Percentiles rank a stretch among this genome's conserved stretches.
phyloP scores from a whole-genome alignment of 2,329 filamentous ascomycete species.

The Aspergillus nomiae region DNA sequence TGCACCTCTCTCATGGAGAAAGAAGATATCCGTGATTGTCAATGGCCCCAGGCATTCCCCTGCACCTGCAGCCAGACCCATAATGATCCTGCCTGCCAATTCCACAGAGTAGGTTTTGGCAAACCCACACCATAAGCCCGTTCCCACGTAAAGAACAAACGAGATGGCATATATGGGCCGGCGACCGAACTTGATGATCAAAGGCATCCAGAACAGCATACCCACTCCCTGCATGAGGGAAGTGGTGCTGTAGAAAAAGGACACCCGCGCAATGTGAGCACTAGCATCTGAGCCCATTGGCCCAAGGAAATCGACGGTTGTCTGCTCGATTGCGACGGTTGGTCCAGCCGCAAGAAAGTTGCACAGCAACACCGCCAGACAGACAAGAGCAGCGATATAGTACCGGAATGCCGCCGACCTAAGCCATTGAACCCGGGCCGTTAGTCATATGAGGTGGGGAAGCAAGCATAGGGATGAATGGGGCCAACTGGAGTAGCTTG shows the following conservation, averaged over 20 bases:
- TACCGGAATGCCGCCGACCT: not conserved
- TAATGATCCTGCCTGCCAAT: slow-evolving; percentile 24
- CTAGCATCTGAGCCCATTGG: slow-evolving; percentile 18
- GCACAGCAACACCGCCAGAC: slow-evolving; percentile 55
- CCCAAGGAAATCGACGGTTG: slow-evolving; percentile 52
- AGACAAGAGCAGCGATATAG: not conserved
- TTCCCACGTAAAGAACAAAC: slow-evolving; percentile 33
- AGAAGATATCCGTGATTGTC: slow-evolving; percentile 50
- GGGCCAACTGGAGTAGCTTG: not conserved
- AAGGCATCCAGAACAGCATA: slow-evolving; percentile 41
- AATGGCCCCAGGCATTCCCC: slow-evolving; percentile 53
- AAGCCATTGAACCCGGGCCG: not conserved
- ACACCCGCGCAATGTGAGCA: slow-evolving; percentile 23
- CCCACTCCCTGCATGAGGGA: slow-evolving; percentile 53
- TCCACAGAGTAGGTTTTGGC: slow-evolving; percentile 34
- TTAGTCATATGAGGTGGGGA: not conserved
- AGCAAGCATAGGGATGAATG: not conserved
- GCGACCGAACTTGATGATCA: slow-evolving; percentile 40
- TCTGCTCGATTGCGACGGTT: slow-evolving; percentile 53
- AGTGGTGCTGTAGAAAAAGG: slow-evolving; percentile 58
- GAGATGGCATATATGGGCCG: slow-evolving; percentile 25
- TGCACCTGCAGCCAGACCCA: slow-evolving; percentile 54
- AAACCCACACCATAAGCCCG: slow-evolving; percentile 38
- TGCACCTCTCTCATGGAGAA: not conserved
- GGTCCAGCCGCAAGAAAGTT: slow-evolving; percentile 61